A percentile compares a stretch with the other conserved stretches of the same genome.
Evolutionary conservation across 805 yeast species (phyloP).

Genomic region (Kuraishia hungarica): DNA sequence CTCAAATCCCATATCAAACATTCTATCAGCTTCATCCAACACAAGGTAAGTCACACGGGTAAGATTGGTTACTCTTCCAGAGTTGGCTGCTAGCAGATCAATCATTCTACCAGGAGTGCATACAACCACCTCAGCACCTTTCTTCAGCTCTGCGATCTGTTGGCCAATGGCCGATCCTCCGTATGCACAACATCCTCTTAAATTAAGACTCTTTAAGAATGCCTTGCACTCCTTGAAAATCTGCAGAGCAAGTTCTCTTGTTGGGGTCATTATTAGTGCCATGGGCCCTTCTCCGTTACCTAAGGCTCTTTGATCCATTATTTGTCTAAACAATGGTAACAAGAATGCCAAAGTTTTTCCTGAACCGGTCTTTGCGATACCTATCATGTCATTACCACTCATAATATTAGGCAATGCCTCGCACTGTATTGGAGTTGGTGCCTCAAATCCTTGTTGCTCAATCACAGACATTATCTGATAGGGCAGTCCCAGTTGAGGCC

Average conservation of each 20-base stretch:
- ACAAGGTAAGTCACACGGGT: conserved; percentile 72
- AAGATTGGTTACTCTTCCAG: conserved; percentile 67
- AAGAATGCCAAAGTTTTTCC: conserved; percentile 91
- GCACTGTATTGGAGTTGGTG: conserved; percentile 84
- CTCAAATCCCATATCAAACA: conserved; percentile 96
- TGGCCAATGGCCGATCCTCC: conserved; percentile 83
- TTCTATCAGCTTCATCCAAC: conserved; percentile 91
- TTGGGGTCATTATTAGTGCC: conserved; percentile 79
- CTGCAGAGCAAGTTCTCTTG: conserved; percentile 86
- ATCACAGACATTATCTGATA: conserved; percentile 45
- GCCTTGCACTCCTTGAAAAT: conserved; percentile 57
- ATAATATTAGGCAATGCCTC: conserved; percentile 87
- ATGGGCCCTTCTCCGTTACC: conserved; percentile 60
- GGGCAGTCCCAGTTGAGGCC: conserved; percentile 81
- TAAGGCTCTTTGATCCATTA: conserved; percentile 59
- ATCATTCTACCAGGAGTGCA: conserved; percentile 96
- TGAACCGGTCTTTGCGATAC: conserved; percentile 94
- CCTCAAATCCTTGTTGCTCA: conserved; percentile 38
- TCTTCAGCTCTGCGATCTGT: conserved; percentile 74
- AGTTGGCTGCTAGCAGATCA: conserved; percentile 76
- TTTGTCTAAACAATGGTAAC: conserved; percentile 77
- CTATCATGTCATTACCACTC: conserved; percentile 86
- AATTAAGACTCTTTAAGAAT: conserved; percentile 41
- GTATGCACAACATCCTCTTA: conserved; percentile 70
- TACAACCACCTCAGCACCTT: conserved; percentile 72